phyloP scores from a whole-genome alignment of 176 grass and related monocot species.

The Saccharum officinarum region DNA sequence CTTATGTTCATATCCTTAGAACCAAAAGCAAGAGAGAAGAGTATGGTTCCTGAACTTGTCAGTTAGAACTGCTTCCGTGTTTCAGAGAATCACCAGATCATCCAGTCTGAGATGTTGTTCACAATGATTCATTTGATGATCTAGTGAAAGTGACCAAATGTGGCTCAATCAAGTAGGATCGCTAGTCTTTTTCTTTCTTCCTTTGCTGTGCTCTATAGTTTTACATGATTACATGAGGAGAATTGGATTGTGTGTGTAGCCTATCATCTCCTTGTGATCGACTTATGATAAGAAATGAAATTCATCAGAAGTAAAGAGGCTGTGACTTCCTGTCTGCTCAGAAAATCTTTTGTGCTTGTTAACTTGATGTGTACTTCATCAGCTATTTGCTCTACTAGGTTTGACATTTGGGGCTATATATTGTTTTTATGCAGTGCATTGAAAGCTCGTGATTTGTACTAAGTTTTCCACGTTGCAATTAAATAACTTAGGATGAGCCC shows the following conservation, averaged over 20 bases:
- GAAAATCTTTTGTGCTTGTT: background rate
- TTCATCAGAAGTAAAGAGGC: background rate
- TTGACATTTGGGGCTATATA: constrained; percentile 27
- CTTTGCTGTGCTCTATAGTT: background rate
- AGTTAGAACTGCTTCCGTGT: constrained; percentile 20
- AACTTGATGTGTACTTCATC: constrained; percentile 14
- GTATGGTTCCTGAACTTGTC: constrained; percentile 34
- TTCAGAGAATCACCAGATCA: constrained; percentile 17
- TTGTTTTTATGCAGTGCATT: constrained; percentile 22
- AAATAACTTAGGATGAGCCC: background rate
- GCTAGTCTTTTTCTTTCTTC: background rate
- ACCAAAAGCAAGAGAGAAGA: constrained; percentile 2
- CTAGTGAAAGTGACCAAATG: constrained; percentile 41
- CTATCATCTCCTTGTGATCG: constrained; percentile 33
- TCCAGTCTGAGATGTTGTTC: constrained; percentile 32
- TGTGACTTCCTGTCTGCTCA: constrained; percentile 22
- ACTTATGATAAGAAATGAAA: constrained; percentile 31
- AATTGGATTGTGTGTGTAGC: constrained; percentile 49
- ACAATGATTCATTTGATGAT: constrained; percentile 20
- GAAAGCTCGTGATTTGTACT: constrained; percentile 33
- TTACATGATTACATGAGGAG: constrained; percentile 33
- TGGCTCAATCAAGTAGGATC: constrained; percentile 15
- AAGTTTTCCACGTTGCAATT: constrained; percentile 30
- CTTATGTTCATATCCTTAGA: constrained; percentile 56
- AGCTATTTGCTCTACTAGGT: constrained; percentile 15